These are phyloP conservation scores for Spergularia bocconei DNA, from an alignment of 148 eudicot species.

Conservation along the genomic window DNA sequence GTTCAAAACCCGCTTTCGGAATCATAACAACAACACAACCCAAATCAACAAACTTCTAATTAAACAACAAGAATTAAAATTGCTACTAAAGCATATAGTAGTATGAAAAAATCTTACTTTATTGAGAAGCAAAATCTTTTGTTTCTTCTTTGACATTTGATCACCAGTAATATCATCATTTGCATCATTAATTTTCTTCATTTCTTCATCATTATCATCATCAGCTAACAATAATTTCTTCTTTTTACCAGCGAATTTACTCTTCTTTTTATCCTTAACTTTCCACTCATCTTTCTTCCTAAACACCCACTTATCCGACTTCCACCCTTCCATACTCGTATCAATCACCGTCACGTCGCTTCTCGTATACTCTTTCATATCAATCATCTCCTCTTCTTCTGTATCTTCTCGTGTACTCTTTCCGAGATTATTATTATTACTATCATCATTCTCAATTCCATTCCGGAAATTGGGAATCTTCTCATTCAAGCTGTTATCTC, in stretches of 20 bases:
- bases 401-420: not conserved
- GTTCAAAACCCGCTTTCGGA: not conserved
- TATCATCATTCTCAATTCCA: not conserved
- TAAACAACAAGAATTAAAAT: not conserved
- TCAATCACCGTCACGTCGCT: conserved; percentile 79
- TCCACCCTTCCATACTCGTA: conserved; percentile 67
- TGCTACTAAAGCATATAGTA: not conserved
- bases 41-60: conserved; percentile 12
- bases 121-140: conserved; percentile 29
- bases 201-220: conserved; percentile 17
- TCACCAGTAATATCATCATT: conserved; percentile 7
- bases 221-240: conserved; percentile 30
- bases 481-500: conserved; percentile 38
- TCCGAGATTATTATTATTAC: not conserved
- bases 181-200: not conserved
- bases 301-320: conserved; percentile 60
- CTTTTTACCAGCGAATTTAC: conserved; percentile 33
- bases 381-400: conserved; percentile 31
- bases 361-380: conserved; percentile 55
- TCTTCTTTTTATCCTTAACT: conserved; percentile 58
- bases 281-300: conserved; percentile 85
- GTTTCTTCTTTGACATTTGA: conserved; percentile 30
- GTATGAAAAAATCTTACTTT: conserved; percentile 22
- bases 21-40: conserved; percentile 12
- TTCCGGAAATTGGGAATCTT: not conserved